These are phyloP conservation scores for Malus hybrid DNA, from an alignment of 331 rosid genomes.

Conservation along the genomic window DNA sequence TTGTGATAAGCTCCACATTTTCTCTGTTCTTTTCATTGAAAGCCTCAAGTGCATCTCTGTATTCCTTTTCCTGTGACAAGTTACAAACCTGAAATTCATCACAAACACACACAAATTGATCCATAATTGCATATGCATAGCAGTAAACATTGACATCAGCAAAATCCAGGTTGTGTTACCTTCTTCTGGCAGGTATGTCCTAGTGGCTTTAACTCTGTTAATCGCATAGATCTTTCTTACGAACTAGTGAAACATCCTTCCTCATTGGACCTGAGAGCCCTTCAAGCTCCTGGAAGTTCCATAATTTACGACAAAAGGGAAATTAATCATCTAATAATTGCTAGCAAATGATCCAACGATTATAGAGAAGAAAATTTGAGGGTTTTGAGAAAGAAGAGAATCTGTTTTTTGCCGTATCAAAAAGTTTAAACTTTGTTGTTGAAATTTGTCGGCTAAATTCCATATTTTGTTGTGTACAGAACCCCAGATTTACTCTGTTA, in stretches of 20 bases:
- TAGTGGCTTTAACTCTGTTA: constrained; percentile 44
- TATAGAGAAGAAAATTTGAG: neutral
- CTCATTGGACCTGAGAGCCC: constrained; percentile 48
- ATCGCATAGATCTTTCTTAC: constrained; percentile 38
- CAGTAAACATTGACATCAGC: neutral
- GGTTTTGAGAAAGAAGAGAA: neutral
- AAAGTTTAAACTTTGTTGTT: neutral
- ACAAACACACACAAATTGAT: neutral
- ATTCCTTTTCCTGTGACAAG: constrained; percentile 38
- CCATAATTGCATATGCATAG: neutral
- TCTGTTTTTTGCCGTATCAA: neutral
- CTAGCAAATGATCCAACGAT: neutral
- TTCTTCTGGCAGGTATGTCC: constrained; percentile 48
- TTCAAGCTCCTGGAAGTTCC: constrained; percentile 40
- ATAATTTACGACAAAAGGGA: neutral
- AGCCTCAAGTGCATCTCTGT: constrained; percentile 45
- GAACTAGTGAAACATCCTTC: constrained; percentile 36
- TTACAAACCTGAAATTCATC: neutral
- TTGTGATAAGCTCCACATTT: constrained; percentile 40
- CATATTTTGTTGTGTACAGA: neutral
- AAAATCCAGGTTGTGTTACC: constrained; percentile 14
- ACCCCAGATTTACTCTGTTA: neutral
- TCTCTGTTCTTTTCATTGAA: constrained; percentile 51
- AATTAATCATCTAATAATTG: neutral
- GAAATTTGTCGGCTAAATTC: neutral